Percentiles rank a stretch among this genome's conserved stretches.
Evolutionary conservation across 208 protist species (phyloP).

Genomic region (Balamuthia mandrillaris): DNA sequence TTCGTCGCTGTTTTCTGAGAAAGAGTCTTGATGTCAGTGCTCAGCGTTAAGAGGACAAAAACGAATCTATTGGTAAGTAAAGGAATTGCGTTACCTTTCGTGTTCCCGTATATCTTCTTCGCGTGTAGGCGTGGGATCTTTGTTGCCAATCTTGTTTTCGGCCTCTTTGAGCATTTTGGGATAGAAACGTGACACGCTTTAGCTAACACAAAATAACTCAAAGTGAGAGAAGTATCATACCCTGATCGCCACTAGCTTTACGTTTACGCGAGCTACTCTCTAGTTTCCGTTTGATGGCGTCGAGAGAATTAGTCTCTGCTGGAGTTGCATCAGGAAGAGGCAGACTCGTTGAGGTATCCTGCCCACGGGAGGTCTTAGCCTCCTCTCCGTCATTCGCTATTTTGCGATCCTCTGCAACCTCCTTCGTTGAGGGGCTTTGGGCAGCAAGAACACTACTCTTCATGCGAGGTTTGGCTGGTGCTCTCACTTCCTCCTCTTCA

Average conservation of each 20-base stretch:
- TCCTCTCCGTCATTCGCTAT: neutral
- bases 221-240: no score
- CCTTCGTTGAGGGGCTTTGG: no score
- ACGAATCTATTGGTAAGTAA: neutral
- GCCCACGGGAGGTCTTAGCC: no score
- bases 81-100: neutral
- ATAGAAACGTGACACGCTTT: no score
- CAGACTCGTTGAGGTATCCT: no score
- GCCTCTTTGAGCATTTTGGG: neutral
- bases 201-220: no score
- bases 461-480: neutral
- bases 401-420: no score
- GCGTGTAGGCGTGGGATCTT: neutral
- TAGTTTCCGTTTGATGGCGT: neutral
- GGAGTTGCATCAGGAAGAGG: no score
- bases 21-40: neutral
- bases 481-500: neutral
- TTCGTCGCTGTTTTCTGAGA: neutral
- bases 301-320: neutral
- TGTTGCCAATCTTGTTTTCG: neutral
- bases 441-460: no score
- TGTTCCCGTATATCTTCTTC: neutral
- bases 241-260: no score
- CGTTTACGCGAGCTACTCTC: no score
- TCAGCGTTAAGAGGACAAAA: neutral